Base-by-base conservation (phyloP, 2,329 filamentous ascomycete genomes). In the Escovopsis sp. region DNA sequence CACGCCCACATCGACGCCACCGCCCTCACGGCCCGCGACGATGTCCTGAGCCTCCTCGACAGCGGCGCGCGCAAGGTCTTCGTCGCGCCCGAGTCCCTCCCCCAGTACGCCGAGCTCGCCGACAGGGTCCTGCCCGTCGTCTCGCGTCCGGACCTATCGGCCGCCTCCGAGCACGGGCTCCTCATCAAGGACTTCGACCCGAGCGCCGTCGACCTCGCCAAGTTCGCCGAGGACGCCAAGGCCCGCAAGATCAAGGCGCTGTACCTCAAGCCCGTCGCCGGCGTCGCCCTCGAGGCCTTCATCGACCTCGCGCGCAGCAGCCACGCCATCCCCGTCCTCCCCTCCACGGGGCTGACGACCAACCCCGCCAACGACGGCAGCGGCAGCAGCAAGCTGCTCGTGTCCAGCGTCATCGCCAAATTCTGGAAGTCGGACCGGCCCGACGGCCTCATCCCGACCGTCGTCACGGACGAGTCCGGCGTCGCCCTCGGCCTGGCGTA, bases 401-500 rank as follows among this genome's bases (percentile, higher is more conserved):
- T 95, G 24, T 79, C 79, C 32, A 77, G 76, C 52, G 64, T 95
- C 27, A 69, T 96, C 46, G 74, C 85, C 39, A 71, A 76, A 2
- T 78, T 79, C 48, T 87, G 87, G 62, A 80, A 74, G 47, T 85
- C 84, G 33, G 91, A 98, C 60, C 74, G 87, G 48, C 62, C 76
- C 4, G 93, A 95, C 56, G 81, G 83, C 8, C 71, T 98, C 8
- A 77, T 94, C 50, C 81, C 91, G 2, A 98, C 91, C 0, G 74
- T 94, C 4, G 91, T 98, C 7, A 87, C 84, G 1, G 86, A 98
- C 57, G 85, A 94, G 67, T 70, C 81, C 39, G 88, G 87, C 1
- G 69, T 83, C 15, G 84, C 86, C 8, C 67, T 98, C 12, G 91
- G 91, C 1, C 65, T 98, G 48, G 91, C 95, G 14, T 98, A 95